phyloP scores from a whole-genome alignment of 495 filamentous ascomycete genomes.

The Emericellopsis terricola region DNA sequence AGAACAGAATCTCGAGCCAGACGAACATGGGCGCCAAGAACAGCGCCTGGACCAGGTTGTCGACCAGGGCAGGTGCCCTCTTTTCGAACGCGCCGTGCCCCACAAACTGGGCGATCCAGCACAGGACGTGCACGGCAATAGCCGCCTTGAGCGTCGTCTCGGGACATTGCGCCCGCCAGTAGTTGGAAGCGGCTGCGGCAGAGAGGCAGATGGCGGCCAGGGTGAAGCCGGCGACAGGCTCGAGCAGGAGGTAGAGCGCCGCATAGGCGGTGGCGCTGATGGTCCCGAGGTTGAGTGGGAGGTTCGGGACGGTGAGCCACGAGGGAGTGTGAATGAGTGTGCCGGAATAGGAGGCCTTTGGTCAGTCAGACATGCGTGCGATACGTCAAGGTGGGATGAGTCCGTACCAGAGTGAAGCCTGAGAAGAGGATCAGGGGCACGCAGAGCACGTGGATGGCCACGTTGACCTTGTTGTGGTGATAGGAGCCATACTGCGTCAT shows the following conservation, averaged over 20 bases:
- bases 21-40: constrained; percentile 97
- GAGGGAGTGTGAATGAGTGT: constrained; percentile 51
- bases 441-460: constrained; percentile 78
- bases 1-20: constrained; percentile 90
- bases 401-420: constrained; percentile 54
- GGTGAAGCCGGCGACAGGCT: constrained; percentile 71
- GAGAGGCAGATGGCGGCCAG: constrained; percentile 56
- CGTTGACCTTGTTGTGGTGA: constrained; percentile 77
- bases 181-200: constrained; percentile 54
- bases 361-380: background rate
- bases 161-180: constrained; percentile 49
- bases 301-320: constrained; percentile 50
- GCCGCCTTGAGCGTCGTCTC: constrained; percentile 51
- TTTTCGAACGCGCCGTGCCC: constrained; percentile 85
- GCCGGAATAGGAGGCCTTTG: constrained; percentile 60
- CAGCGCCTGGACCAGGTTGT: constrained; percentile 79
- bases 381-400: constrained; percentile 1
- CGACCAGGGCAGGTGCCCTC: constrained; percentile 70
- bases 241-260: constrained; percentile 74
- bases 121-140: constrained; percentile 44
- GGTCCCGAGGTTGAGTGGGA: constrained; percentile 68
- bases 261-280: constrained; percentile 51
- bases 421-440: constrained; percentile 75
- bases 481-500: constrained; percentile 94
- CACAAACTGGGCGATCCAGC: constrained; percentile 78